Base-by-base conservation (phyloP, 2,329 filamentous ascomycete species). In the Epichloe uncinata region DNA sequence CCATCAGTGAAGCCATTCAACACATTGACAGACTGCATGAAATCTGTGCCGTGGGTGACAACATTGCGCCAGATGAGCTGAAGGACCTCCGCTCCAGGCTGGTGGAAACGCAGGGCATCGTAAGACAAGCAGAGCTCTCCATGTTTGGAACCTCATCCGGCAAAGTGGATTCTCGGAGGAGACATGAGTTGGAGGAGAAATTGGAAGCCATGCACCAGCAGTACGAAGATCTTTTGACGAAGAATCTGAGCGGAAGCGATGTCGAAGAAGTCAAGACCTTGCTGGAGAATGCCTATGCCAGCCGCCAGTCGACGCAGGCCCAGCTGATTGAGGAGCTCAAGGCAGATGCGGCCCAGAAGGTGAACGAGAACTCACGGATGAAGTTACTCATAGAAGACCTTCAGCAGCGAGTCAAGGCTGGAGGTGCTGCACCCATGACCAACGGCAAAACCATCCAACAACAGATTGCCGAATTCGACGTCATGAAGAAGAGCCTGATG, bases 401-500 rank as follows among this genome's bases (percentile, higher is more conserved):
- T 12, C 85, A 91, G 64, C 77, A 79, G 59, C 79, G 82, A 54
- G 73, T 85, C 62, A 88, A 88, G 73, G 73, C 78, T 46, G 51
- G 38, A n/a, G 65, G 66, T 16, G 63, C 69, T 9, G 69, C 73
- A 30, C 76, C 82, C 26, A 87, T 84, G 63, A 72, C 80, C 50
- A 87, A 87, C 60, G 85, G 85, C 75, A 95, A 95, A 77, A 94
- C 88, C 12, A 81, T 97, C 42, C 89, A 95, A 65, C 91, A 98
- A 71, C 93, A 97, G 71, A 95, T 98, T 67, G 87, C 91, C 52
- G 93, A 98, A 65, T 98, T 98, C 60, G 93, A 98, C 68, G 86
- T 88, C 52, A 98, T 98, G 90, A 98, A 98, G 82, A 98, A 98
- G 80, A 95, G 87, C 57, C 75, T 98, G 58, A 98, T 98, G 93